Base-by-base conservation (phyloP, 495 filamentous ascomycete species). In the Penicillium parvum region DNA sequence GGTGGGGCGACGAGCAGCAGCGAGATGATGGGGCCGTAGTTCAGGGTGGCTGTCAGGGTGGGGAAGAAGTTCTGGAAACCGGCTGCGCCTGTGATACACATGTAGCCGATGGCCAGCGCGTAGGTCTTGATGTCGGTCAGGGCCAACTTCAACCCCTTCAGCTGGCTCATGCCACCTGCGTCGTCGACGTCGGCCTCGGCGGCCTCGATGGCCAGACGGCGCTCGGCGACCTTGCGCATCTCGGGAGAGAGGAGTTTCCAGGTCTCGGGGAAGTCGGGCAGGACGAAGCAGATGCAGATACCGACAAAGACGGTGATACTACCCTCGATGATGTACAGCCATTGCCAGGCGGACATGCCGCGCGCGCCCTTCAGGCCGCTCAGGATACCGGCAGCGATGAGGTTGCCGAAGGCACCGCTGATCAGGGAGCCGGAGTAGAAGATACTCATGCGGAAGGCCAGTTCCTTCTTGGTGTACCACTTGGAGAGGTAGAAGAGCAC, bases 341-440 rank as follows among this genome's bases (percentile, higher is more conserved):
- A 76, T 39, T 73, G 69, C 73, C 74, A 78, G 6, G 71, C 61
- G 0, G 63, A 58, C 26, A 74, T 27, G 12, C 73, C 73, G 6
- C 55, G 61, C 1, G 60, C 43, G 20, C 68, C 68, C 12, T 55
- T 58, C 11, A 79, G 45, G 1, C 69, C 71, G 7, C 53, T 45
- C 14, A 74, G 50, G 21, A 77, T 73, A 19, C 78, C 72, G n/a
- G 73, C 68, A 3, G 79, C 77, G 15, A 86, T 70, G 15, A 85
- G 61, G 8, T 80, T 80, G 7, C 79, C 79, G 57, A 85, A 85
- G 2, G 81, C 82, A 11, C 81, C 81, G 47, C 66, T 73, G 8
- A 84, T 57, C 11, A 82, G 67, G 4, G 82, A 81, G 12, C 77
- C 79, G 35, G 77, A 82, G 62, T 84, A 84, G 61, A 85, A 85